phyloP scores from a whole-genome alignment of 345 rosid species.

The Eutrema japonicum region DNA sequence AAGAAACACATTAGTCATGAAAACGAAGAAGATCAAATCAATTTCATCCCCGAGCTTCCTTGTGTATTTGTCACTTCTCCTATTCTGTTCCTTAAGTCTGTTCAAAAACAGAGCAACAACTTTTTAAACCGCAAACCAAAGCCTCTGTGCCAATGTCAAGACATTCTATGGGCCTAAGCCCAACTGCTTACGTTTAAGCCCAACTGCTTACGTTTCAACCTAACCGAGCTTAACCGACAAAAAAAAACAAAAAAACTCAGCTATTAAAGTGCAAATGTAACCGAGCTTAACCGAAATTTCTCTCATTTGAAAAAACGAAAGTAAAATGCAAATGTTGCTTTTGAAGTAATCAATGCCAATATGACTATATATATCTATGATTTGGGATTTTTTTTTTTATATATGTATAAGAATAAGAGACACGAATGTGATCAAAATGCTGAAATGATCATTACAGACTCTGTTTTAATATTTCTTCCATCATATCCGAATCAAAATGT shows the following conservation, averaged over 20 bases:
- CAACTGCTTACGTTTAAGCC: conserved; percentile 7
- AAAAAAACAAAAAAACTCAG: too few species aligned
- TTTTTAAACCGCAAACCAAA: background rate
- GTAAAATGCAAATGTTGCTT: background rate
- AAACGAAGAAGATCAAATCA: background rate
- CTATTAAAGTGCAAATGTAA: too few species aligned
- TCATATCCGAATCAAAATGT: conserved; percentile 23
- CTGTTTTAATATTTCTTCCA: conserved; percentile 16
- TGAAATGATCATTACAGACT: conserved; percentile 23
- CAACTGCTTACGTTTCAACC: background rate
- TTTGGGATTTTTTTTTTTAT: background rate
- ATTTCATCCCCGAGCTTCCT: background rate
- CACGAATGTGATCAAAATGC: background rate
- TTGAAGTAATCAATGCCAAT: background rate
- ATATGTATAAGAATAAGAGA: conserved; percentile 8
- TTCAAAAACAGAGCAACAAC: conserved; percentile 5
- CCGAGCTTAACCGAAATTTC: too few species aligned
- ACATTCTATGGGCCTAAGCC: conserved; percentile 22
- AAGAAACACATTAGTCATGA: too few species aligned
- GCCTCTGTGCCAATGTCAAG: background rate
- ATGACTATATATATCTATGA: background rate
- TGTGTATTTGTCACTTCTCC: background rate
- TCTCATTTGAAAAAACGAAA: background rate
- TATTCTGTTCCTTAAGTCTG: background rate
- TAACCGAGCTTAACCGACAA: background rate